Conservation (phyloP, 108 stramenopile species). For the Cyclotella cryptica region DNA sequence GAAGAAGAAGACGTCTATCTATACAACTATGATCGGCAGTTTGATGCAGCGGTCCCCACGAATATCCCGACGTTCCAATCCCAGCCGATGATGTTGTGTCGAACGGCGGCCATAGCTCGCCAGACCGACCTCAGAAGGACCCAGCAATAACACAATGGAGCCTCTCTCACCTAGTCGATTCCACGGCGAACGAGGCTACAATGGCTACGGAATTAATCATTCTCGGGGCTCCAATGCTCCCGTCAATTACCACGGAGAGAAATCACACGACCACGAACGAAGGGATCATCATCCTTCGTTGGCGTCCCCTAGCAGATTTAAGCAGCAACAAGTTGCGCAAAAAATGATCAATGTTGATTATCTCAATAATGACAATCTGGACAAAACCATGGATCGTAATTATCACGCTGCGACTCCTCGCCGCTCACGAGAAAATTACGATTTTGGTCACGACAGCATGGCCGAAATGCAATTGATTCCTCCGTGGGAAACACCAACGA, state of each 20-base stretch:
- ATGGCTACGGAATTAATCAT: not conserved
- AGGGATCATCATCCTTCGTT: not conserved
- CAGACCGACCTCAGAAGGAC: not conserved
- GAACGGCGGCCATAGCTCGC: not conserved
- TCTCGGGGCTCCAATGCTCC: not conserved
- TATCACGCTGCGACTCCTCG: not conserved
- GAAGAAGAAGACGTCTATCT: no score
- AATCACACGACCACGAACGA: not conserved
- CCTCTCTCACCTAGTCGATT: not conserved
- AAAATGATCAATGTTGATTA: not conserved
- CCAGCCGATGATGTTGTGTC: not conserved
- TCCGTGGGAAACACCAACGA: conserved; percentile 3
- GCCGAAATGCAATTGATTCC: conserved; percentile 7
- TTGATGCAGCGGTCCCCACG: no score
- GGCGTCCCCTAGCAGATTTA: not conserved
- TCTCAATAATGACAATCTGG: not conserved
- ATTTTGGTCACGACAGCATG: not conserved
- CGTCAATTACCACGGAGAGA: not conserved
- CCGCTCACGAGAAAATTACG: not conserved
- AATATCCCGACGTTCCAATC: no score
- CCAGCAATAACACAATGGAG: not conserved
- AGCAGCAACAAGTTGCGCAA: conserved; percentile 6
- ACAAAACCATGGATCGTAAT: not conserved
- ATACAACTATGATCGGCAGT: no score
- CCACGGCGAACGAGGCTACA: not conserved